phyloP scores from a whole-genome alignment of 176 grass and related monocot species.

The Oryza coarctata region DNA sequence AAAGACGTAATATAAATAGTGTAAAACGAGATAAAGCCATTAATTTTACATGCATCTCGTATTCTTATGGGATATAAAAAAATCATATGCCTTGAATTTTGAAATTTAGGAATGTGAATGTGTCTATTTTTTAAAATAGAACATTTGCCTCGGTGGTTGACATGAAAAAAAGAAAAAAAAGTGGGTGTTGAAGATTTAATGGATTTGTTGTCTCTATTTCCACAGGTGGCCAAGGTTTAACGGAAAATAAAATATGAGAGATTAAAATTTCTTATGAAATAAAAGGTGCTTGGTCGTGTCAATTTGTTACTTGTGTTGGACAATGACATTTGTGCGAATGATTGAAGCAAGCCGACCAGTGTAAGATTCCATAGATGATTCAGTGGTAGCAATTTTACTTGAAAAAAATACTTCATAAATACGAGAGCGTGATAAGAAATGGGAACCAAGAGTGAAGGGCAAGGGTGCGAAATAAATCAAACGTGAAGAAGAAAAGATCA shows the following conservation, averaged over 20 bases:
- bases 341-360: conserved; percentile 18
- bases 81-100: not conserved
- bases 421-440: not conserved
- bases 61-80: too few species aligned
- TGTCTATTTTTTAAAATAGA: not conserved
- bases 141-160: not conserved
- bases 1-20: too few species aligned
- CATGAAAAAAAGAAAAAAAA: too few species aligned
- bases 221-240: not conserved
- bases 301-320: conserved; percentile 26
- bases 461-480: not conserved
- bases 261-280: not conserved
- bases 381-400: not conserved
- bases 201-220: not conserved
- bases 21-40: too few species aligned
- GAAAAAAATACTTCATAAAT: not conserved
- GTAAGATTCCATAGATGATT: not conserved
- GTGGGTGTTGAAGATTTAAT: not conserved
- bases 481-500: not conserved
- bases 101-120: not conserved
- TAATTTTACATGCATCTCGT: not conserved
- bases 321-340: conserved; percentile 6
- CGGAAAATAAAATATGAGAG: not conserved
- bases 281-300: conserved; percentile 16
- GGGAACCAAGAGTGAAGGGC: not conserved